Percentiles rank a stretch among this genome's conserved stretches.
phyloP scores from a whole-genome alignment of 129 eudicot genomes.

The Calendula officinalis region DNA sequence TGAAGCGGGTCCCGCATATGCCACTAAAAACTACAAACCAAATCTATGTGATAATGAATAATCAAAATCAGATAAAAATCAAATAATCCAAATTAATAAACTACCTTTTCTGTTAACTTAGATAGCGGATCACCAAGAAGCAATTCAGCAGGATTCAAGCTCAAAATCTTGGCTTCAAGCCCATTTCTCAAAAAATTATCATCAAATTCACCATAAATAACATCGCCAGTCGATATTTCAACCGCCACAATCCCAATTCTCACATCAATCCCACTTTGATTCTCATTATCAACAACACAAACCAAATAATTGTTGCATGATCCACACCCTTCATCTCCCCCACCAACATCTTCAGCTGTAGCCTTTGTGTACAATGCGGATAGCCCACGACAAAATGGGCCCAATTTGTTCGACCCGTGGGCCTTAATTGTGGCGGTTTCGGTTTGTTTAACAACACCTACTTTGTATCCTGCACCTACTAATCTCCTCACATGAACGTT shows the following conservation, averaged over 20 bases:
- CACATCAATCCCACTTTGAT: conserved; percentile 50
- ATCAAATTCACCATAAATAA: conserved; percentile 75
- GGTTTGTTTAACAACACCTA: conserved; percentile 94
- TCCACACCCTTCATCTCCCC: conserved; percentile 80
- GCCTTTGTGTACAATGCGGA: conserved; percentile 96
- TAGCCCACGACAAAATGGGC: conserved; percentile 80
- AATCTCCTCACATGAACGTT: conserved; percentile 87
- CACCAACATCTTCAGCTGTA: conserved; percentile 86
- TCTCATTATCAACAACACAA: conserved; percentile 70
- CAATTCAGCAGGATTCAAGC: conserved; percentile 77
- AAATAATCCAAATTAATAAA: background rate
- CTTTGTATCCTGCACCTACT: conserved; percentile 88
- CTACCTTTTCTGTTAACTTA: conserved; percentile 81
- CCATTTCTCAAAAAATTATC: conserved; percentile 70
- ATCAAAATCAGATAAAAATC: background rate
- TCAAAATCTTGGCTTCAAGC: conserved; percentile 75
- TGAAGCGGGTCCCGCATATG: conserved; percentile 93
- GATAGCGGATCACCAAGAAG: conserved; percentile 73
- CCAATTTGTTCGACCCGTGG: conserved; percentile 67
- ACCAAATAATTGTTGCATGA: conserved; percentile 65
- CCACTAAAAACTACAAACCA: conserved; percentile 54
- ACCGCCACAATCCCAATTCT: conserved; percentile 79
- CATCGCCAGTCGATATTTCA: conserved; percentile 89
- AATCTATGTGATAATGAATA: background rate
- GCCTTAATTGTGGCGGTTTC: conserved; percentile 91